phyloP scores from a whole-genome alignment of 2,329 filamentous ascomycete species.

The Exophiala oligosperma region DNA sequence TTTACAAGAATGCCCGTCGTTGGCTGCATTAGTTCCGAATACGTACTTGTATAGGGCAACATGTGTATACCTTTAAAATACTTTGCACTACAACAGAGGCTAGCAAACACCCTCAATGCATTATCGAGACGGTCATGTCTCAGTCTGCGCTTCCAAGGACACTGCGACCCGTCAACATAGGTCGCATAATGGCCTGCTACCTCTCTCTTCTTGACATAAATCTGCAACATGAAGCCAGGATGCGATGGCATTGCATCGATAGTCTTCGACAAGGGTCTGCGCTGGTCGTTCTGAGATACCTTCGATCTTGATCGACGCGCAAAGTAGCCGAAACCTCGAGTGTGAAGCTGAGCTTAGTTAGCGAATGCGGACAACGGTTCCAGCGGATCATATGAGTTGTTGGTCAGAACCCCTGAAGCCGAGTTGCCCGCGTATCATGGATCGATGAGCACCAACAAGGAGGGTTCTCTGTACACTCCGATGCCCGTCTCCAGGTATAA shows the following conservation, averaged over 20 bases:
- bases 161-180: neutral
- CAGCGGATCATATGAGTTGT: neutral
- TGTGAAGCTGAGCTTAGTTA: neutral
- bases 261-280: neutral
- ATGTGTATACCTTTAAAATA: neutral
- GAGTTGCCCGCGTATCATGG: neutral
- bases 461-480: neutral
- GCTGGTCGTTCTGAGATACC: neutral
- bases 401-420: neutral
- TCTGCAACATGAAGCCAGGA: neutral
- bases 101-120: no score
- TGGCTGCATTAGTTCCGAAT: neutral
- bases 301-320: neutral
- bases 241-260: conserved; percentile 1
- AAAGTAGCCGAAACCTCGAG: neutral
- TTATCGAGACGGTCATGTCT: neutral
- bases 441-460: neutral
- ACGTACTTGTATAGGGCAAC: neutral
- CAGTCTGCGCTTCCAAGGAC: neutral
- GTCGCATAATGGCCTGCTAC: neutral
- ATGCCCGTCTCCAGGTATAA: neutral
- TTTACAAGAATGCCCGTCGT: no score
- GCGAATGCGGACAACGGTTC: neutral
- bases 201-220: neutral
- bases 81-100: neutral